Conservation (phyloP, 192 early-diverging fungal genomes). For the Linderina pennispora region DNA sequence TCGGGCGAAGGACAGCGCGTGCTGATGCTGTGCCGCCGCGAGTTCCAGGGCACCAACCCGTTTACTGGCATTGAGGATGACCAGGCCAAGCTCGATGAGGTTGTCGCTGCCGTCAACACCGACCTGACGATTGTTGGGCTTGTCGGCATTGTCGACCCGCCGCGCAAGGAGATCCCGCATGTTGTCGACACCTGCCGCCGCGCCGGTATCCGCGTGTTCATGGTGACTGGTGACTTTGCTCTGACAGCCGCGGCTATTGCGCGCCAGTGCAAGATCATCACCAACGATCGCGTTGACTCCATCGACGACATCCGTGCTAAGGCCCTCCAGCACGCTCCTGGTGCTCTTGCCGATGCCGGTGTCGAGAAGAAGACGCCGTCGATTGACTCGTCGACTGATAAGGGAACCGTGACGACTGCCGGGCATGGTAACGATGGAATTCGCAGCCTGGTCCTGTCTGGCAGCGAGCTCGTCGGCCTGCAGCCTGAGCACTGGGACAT, state of each 20-base stretch:
- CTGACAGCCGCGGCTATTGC: constrained; percentile 72
- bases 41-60: not conserved
- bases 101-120: not conserved
- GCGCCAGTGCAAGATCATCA: constrained; percentile 63
- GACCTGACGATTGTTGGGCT: constrained; percentile 59
- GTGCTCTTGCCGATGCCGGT: not conserved
- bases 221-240: constrained; percentile 74
- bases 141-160: constrained; percentile 70
- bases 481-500: constrained; percentile 61
- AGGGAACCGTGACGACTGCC: not conserved
- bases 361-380: not conserved
- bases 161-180: constrained; percentile 57
- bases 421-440: not conserved
- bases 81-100: constrained; percentile 2
- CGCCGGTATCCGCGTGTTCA: constrained; percentile 64
- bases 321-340: not conserved
- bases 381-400: not conserved
- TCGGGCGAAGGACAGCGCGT: constrained; percentile 50
- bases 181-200: constrained; percentile 50
- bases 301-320: constrained; percentile 14
- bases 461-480: constrained; percentile 50
- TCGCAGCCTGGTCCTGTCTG: constrained; percentile 47
- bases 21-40: constrained; percentile 14
- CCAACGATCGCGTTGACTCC: constrained; percentile 9
- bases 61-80: constrained; percentile 1